A percentile compares a stretch with the other conserved stretches of the same genome.
Conservation (phyloP, 1,284 basidiomycete species). For the Ganoderma meredithae region DNA sequence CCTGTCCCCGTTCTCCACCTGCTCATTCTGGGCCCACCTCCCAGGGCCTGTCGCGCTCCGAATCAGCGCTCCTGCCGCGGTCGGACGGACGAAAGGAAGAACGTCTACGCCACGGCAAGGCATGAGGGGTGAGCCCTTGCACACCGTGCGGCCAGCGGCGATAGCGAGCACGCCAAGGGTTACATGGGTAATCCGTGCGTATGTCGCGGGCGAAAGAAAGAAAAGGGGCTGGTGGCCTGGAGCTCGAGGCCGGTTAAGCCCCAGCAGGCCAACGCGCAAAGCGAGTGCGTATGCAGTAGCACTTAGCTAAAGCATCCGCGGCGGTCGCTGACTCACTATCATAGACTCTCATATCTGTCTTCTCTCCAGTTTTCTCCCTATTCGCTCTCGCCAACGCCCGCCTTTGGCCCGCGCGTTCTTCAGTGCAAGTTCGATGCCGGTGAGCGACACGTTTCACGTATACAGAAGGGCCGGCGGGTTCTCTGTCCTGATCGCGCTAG, state of each 20-base stretch:
- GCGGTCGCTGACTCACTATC: slow-evolving; percentile 1
- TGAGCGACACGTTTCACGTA: slow-evolving; percentile 4
- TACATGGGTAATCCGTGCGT: not conserved
- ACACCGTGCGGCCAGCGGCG: not conserved
- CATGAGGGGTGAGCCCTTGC: not conserved
- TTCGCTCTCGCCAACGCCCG: slow-evolving; percentile 1
- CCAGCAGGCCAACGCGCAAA: slow-evolving; percentile 1
- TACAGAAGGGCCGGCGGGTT: not conserved
- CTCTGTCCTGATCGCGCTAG: slow-evolving; percentile 3
- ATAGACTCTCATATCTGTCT: not conserved
- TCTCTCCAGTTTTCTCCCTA: not conserved
- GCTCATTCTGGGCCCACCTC: slow-evolving; percentile 1
- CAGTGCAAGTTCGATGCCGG: not conserved
- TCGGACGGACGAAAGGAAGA: not conserved
- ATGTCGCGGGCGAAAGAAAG: not conserved
- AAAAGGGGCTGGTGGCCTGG: not conserved
- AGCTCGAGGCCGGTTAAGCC: not conserved
- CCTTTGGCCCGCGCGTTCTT: not conserved
- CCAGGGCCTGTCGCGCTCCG: not conserved
- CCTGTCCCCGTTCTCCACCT: slow-evolving; percentile 4
- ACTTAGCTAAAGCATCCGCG: slow-evolving; percentile 4
- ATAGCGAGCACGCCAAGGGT: not conserved
- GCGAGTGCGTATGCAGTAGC: not conserved
- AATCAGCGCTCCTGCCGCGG: slow-evolving; percentile 1
- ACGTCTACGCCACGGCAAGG: not conserved